Evolutionary conservation across 2,329 filamentous ascomycete genomes (phyloP).

Genomic region (Epicoccum nigrum): DNA sequence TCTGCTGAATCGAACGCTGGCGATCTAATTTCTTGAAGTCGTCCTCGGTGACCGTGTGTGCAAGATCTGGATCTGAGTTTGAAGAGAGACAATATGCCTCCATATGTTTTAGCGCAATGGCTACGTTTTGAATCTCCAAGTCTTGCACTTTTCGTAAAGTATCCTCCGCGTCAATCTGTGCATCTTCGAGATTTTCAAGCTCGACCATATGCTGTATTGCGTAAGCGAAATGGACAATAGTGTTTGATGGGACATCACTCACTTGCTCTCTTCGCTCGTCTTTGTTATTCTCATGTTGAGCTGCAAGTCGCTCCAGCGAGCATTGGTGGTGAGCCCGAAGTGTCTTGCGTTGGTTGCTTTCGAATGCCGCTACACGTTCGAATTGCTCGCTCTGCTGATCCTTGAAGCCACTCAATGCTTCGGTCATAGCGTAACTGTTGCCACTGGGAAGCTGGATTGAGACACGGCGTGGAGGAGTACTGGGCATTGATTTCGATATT

Average conservation of each 20-base stretch:
- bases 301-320: slow-evolving; percentile 28
- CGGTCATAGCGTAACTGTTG: slow-evolving; percentile 31
- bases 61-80: slow-evolving; percentile 28
- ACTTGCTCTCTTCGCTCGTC: slow-evolving; percentile 38
- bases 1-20: slow-evolving; percentile 46
- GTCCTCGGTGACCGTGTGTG: slow-evolving; percentile 51
- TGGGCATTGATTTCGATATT: slow-evolving; percentile 14
- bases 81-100: slow-evolving; percentile 55
- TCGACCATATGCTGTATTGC: slow-evolving; percentile 44
- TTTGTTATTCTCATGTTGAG: slow-evolving; percentile 29
- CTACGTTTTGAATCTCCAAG: slow-evolving; percentile 51
- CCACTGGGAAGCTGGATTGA: slow-evolving; percentile 21
- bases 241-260: slow-evolving; percentile 13
- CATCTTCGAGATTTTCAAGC: slow-evolving; percentile 53
- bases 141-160: slow-evolving; percentile 50
- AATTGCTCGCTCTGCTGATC: slow-evolving; percentile 40
- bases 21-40: slow-evolving; percentile 53
- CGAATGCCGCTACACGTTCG: slow-evolving; percentile 38
- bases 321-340: slow-evolving; percentile 34
- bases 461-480: slow-evolving; percentile 11
- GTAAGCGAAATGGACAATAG: slow-evolving; percentile 25
- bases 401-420: slow-evolving; percentile 35
- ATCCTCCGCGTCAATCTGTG: slow-evolving; percentile 52
- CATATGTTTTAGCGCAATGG: slow-evolving; percentile 55
- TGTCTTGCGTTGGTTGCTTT: slow-evolving; percentile 41